Base-by-base conservation (phyloP, 75 land plant species). In the Pinus albicaulis region DNA sequence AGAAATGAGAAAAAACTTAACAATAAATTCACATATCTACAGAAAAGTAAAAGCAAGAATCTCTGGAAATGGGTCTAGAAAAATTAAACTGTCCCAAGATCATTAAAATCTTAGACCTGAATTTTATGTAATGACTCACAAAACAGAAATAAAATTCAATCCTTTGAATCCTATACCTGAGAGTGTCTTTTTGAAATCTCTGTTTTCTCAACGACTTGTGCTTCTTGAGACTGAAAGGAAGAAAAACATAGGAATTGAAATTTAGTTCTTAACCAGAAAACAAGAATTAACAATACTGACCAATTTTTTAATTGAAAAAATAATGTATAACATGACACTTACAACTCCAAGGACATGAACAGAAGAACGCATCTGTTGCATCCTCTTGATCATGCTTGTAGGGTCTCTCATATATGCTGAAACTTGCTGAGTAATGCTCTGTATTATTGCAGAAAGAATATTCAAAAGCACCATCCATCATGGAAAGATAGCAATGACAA, bases 361-460 rank as follows among this genome's bases (percentile, higher is more conserved):
- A 24, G 83, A 68, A 60, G 92, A 87, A 15, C 83, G 80, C 68
- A 81, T 87, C 74, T 81, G 76, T 55, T 87, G 89, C 92, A 97
- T 94, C 68, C 93, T 83, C 64, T 87, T 86, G 13, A 97, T 84
- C 86, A 97, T 90, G 64, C 88, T 88, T 57, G 80, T 86, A 53
- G 98, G 91, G 73, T 96, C 98, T 77, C 93, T 86, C 98, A 96
- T 94, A 71, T 86, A 83, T 55, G 84, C 55, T 74, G 90, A 91
- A 12, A 97, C 90, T 83, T 97, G 98, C 36, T 92, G 90, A 62
- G 93, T 89, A 22, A 97, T 89, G 77, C 90, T 97, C 99, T 97
- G 87, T 36, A 57, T n/a, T n/a, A 38, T 17, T 26, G 58, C 16
- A 76, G 55, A 41, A 19, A 36, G 59, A 65, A 57, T 16, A 38